Evolutionary conservation across 1,139 yeast genomes (phyloP), one percentile per base, ranked within the genome.

Genomic region (Starmera stellimalicola): DNA sequence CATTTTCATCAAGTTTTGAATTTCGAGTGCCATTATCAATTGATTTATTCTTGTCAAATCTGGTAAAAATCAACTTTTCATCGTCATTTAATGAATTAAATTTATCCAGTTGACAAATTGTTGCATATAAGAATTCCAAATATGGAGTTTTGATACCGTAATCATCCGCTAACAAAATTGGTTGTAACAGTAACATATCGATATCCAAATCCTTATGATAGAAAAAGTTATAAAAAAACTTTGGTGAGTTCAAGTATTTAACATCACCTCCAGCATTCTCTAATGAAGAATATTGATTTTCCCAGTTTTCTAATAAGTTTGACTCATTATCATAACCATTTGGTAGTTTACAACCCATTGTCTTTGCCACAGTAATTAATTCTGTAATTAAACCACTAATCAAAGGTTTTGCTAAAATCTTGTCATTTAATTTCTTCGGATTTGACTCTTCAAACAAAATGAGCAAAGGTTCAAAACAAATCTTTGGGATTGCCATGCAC

Each of bases 151-250:
- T 78, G 35, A 85, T 77, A 30, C 82, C 78, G 50, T 73, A 72
- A 54, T 85, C 95, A 57, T 85, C 95, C 14, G 93, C 94, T 38
- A 85, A 62, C 36, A 87, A 63, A 38, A 87, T 87, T 4, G 95
- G 95, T 53, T 85, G 94, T 40, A 87, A 65, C 37, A 87, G 60
- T 32, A 85, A 62, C 50, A 85, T 65, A 56, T 87, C 96, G 32
- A 81, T 63, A 41, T 78, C 75, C 37, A 83, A 54, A 33, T 70
- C 70, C 34, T 63, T 55, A 36, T 64, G 69, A 43, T 76, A 68
- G 54, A 56, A 72, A 46, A 68, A 80, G 42, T 75, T 73, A 55
- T 75, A 80, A 45, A 77, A 78, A 33, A 78, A 55, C 29, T 57
- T 57, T 22, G 80, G 78, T 11, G 77, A 60, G 33, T 68, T 61